Evolutionary conservation across 139 green algal genomes (phyloP), one percentile per base, ranked within the genome.

Genomic region (Eudorina sp.): DNA sequence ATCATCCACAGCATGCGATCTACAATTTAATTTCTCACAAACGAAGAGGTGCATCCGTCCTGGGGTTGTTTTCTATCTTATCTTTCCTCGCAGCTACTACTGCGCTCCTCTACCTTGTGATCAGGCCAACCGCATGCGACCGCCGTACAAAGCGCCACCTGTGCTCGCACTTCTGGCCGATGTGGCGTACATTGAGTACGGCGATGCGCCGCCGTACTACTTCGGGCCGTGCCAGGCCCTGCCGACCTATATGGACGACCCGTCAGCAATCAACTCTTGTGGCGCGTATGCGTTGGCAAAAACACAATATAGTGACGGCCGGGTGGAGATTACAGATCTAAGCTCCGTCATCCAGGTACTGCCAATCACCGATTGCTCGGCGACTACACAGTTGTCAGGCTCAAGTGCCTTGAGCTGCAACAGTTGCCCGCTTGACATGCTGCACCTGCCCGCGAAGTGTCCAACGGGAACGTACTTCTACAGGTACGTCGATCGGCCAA

Each of bases 401-500:
- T 25, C 55, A 66, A 6, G 62, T 6, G n/a, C 34, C n/a, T 40
- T 72, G n/a, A n/a, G n/a, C 27, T 85, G 78, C 55, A n/a, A 13
- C 38, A 73, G 53, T 2, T 85, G 78, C 78, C 66, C 78, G 13
- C 58, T 85, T 9, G 78, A 85, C 11, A 29, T 55, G 78, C 78
- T 85, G 25, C 78, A 85, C 53, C 5, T 74, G 78, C 34, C 34
- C 21, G 55, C 38, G 9, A 23, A 40, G 18, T 85, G 78, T 38
- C 53, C 55, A 2, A 84, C 89, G 4, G 89, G 89, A 31, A 72
- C 27, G 6, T 92, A 92, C 46, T 58, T 36, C 4, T 85, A 58
- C 78, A 53, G 58, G 53, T 73, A 31, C 7, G 46, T 72, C n/a
- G n/a, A n/a, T n/a, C n/a, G n/a, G n/a, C n/a, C n/a, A n/a, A n/a